Conservation (phyloP, 1,139 yeast species). For the Nakaseomyces glabratus region DNA sequence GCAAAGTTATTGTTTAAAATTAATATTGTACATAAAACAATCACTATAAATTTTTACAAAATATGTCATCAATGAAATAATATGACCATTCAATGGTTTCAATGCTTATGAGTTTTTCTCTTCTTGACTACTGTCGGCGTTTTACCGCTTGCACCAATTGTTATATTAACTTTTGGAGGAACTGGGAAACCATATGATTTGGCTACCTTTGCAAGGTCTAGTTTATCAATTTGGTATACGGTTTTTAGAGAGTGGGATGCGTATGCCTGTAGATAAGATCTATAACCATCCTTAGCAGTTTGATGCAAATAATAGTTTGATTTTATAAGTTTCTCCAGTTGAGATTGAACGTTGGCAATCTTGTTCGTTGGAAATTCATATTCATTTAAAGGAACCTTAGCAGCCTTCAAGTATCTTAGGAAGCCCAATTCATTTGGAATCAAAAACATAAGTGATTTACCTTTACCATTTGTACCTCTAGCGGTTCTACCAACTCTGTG, state of each 20-base stretch:
- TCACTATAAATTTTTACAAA: no score
- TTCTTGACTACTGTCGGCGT: slow-evolving; percentile 31
- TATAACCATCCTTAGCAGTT: slow-evolving; percentile 94
- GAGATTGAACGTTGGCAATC: slow-evolving; percentile 92
- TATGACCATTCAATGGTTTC: background rate
- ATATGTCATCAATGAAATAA: no score
- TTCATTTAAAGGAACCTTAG: slow-evolving; percentile 94
- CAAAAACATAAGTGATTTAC: slow-evolving; percentile 89
- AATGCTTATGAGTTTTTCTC: slow-evolving; percentile 20
- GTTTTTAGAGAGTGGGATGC: slow-evolving; percentile 94
- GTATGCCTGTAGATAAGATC: slow-evolving; percentile 93
- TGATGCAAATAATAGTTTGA: slow-evolving; percentile 91
- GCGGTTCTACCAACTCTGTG: slow-evolving; percentile 99
- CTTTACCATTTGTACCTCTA: slow-evolving; percentile 85
- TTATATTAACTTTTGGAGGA: slow-evolving; percentile 94
- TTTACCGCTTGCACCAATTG: slow-evolving; percentile 87
- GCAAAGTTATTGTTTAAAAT: no score
- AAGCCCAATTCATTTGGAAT: slow-evolving; percentile 93
- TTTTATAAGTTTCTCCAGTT: slow-evolving; percentile 80
- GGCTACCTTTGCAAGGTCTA: slow-evolving; percentile 90
- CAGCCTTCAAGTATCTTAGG: slow-evolving; percentile 86
- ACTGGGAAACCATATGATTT: slow-evolving; percentile 89
- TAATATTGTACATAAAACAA: no score
- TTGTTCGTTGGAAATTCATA: slow-evolving; percentile 90
- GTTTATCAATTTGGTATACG: slow-evolving; percentile 89